Conservation (phyloP, 2,329 filamentous ascomycete species). For the Corniculantispora saksenae region DNA sequence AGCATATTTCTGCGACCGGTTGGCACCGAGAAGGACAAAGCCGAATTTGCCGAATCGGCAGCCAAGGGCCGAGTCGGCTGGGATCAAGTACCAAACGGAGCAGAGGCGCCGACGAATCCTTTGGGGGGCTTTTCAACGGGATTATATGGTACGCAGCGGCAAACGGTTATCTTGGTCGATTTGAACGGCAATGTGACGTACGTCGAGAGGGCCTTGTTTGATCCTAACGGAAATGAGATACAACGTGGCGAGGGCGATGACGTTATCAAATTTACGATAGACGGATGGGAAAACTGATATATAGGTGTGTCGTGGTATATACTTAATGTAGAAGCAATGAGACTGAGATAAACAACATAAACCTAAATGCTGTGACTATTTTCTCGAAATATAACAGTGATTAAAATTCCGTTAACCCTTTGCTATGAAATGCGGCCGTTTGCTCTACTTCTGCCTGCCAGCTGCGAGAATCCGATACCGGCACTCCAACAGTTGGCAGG, state of each 20-base stretch:
- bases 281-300: slow-evolving; percentile 47
- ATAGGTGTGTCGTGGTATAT: no score
- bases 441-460: slow-evolving; percentile 3
- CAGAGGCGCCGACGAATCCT: slow-evolving; percentile 20
- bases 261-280: slow-evolving; percentile 56
- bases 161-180: slow-evolving; percentile 63
- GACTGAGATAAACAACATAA: no score
- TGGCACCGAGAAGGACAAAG: slow-evolving; percentile 47
- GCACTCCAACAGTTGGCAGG: not conserved
- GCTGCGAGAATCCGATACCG: not conserved
- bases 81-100: slow-evolving; percentile 30
- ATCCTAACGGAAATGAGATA: slow-evolving; percentile 56
- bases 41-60: slow-evolving; percentile 23
- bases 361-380: no score
- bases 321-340: no score
- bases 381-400: no score
- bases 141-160: slow-evolving; percentile 65
- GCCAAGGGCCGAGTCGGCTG: slow-evolving; percentile 6
- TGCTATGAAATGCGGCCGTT: not conserved
- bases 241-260: slow-evolving; percentile 56
- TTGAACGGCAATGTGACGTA: slow-evolving; percentile 64
- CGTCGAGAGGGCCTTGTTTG: slow-evolving; percentile 61
- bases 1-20: slow-evolving; percentile 55
- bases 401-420: no score
- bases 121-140: slow-evolving; percentile 55